Evolutionary conservation across 2,329 filamentous ascomycete genomes (phyloP).

Genomic region (Saccharata proteae): DNA sequence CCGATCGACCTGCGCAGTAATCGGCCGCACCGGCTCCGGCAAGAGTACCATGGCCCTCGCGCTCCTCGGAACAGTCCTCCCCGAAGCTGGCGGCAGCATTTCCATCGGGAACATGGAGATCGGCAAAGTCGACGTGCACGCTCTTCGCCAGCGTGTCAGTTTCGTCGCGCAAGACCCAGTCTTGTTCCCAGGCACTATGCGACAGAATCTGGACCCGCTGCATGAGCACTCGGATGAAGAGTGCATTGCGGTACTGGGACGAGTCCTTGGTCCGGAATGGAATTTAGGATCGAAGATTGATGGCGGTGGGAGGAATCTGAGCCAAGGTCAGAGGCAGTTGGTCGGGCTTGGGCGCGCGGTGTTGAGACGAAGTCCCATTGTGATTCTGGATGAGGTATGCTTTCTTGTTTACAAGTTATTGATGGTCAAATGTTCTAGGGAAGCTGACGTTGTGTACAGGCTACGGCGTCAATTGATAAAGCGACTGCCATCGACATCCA

Average conservation of each 20-base stretch:
- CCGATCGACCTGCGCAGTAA: slow-evolving; percentile 65
- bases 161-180: slow-evolving; percentile 58
- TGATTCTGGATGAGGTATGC: slow-evolving; percentile 48
- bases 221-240: slow-evolving; percentile 43
- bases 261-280: slow-evolving; percentile 43
- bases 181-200: slow-evolving; percentile 50
- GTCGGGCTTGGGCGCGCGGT: slow-evolving; percentile 53
- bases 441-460: slow-evolving; percentile 16
- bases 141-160: slow-evolving; percentile 49
- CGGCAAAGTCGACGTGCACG: slow-evolving; percentile 44
- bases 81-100: slow-evolving; percentile 35
- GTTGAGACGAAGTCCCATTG: slow-evolving; percentile 45
- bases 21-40: slow-evolving; percentile 65
- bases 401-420: slow-evolving; percentile 1
- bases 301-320: slow-evolving; percentile 48
- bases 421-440: background rate
- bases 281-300: slow-evolving; percentile 44
- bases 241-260: slow-evolving; percentile 40
- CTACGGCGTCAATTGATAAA: slow-evolving; percentile 52
- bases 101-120: slow-evolving; percentile 50
- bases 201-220: slow-evolving; percentile 51
- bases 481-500: slow-evolving; percentile 48
- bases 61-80: slow-evolving; percentile 32
- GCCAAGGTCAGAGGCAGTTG: slow-evolving; percentile 53
- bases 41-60: slow-evolving; percentile 51